Percentiles rank a stretch among this genome's conserved stretches.
Evolutionary conservation across 192 early-diverging fungal genomes (phyloP).

Genomic region (Rhizoclosmatium globosum): DNA sequence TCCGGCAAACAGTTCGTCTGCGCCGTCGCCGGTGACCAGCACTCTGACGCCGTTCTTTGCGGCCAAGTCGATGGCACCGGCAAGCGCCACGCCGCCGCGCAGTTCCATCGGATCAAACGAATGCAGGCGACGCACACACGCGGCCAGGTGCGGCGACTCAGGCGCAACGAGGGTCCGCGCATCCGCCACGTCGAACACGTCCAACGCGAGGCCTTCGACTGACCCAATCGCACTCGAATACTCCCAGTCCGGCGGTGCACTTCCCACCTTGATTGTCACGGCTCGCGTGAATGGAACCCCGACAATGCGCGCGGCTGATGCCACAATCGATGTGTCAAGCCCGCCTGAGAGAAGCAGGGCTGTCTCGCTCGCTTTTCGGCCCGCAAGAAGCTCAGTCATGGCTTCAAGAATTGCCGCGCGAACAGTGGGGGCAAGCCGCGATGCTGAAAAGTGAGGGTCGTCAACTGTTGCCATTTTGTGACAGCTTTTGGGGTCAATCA

Average conservation of each 20-base stretch:
- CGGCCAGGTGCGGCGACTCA: constrained; percentile 46
- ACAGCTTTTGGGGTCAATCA: no score
- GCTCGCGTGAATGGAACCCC: constrained; percentile 51
- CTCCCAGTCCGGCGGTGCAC: constrained; percentile 56
- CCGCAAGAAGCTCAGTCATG: not conserved
- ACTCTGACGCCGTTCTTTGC: constrained; percentile 53
- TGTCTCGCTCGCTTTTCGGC: not conserved
- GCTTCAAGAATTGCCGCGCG: constrained; percentile 14
- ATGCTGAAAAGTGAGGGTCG: not conserved
- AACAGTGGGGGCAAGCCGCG: not conserved
- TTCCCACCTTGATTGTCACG: constrained; percentile 54
- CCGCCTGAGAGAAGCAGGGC: constrained; percentile 53
- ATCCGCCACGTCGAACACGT: constrained; percentile 54
- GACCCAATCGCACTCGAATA: constrained; percentile 60
- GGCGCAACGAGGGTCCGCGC: constrained; percentile 41
- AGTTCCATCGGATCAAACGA: constrained; percentile 81
- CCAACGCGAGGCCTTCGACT: constrained; percentile 53
- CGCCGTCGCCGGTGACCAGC: constrained; percentile 71
- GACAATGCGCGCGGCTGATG: constrained; percentile 46
- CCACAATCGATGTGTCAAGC: constrained; percentile 75
- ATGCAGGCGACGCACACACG: constrained; percentile 60
- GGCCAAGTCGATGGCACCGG: constrained; percentile 56
- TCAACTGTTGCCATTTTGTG: not conserved
- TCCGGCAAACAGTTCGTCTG: constrained; percentile 78
- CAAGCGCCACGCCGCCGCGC: constrained; percentile 68